Evolutionary conservation across 805 yeast genomes (phyloP).

Genomic region (Metschnikowia shivogae): DNA sequence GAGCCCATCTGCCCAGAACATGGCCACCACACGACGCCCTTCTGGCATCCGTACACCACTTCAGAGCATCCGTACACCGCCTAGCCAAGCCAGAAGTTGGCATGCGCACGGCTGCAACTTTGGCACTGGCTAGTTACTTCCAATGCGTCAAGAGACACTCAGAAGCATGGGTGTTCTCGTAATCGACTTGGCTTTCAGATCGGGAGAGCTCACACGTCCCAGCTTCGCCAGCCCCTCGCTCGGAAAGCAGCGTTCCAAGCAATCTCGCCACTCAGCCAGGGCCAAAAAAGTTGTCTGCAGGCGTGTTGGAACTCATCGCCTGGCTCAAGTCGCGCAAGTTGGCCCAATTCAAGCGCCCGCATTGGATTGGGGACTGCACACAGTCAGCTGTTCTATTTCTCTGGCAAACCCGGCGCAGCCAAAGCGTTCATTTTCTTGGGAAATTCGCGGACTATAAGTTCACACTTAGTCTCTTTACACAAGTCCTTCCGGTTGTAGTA

Average conservation of each 20-base stretch:
- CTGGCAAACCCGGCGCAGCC: constrained; percentile 1
- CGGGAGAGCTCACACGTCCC: no score
- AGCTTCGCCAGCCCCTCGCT: no score
- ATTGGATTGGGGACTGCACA: neutral
- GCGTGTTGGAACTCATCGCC: constrained; percentile 2
- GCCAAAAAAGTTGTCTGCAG: constrained; percentile 2
- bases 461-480: constrained; percentile 79
- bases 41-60: no score
- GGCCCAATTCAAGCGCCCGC: neutral
- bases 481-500: constrained; percentile 52
- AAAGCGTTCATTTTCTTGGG: constrained; percentile 37
- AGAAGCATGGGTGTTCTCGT: no score
- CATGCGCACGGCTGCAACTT: no score
- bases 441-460: constrained; percentile 78
- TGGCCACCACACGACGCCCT: neutral
- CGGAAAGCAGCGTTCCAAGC: no score
- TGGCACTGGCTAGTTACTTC: no score
- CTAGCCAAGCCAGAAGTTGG: no score
- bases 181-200: no score
- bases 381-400: neutral
- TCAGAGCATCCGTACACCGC: no score
- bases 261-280: neutral
- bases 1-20: neutral
- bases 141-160: no score
- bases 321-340: neutral